Percentiles rank a stretch among this genome's conserved stretches.
Conservation (phyloP, 768 basidiomycete genomes). For the Boletales sp. region DNA sequence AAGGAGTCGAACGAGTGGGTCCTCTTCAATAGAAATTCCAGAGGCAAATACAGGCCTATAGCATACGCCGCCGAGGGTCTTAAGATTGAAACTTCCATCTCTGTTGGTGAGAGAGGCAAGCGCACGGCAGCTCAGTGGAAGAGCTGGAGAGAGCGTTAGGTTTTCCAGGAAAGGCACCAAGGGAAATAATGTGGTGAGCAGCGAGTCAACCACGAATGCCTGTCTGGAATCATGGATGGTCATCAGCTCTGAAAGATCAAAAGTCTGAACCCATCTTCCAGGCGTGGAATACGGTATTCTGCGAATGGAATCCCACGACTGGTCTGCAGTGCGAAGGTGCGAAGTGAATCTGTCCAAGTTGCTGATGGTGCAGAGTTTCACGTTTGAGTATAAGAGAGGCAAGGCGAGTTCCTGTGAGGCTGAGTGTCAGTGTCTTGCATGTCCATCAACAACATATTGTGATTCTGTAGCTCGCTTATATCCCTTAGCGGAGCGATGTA, state of each 20-base stretch:
- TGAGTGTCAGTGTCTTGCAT: slow-evolving; percentile 19
- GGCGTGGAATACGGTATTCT: slow-evolving; percentile 85
- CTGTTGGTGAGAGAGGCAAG: slow-evolving; percentile 49
- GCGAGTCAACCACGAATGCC: slow-evolving; percentile 54
- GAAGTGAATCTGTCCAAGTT: slow-evolving; percentile 55
- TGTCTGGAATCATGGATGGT: slow-evolving; percentile 42
- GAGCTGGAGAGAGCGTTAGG: slow-evolving; percentile 52
- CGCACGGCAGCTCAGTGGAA: slow-evolving; percentile 59
- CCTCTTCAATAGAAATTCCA: slow-evolving; percentile 34
- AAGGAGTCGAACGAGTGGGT: slow-evolving; percentile 58
- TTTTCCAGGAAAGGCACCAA: slow-evolving; percentile 60
- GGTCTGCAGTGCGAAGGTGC: slow-evolving; percentile 60
- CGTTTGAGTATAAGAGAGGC: slow-evolving; percentile 63
- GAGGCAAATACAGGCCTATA: slow-evolving; percentile 39
- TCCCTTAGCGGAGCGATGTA: slow-evolving; percentile 1
- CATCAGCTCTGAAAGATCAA: slow-evolving; percentile 64
- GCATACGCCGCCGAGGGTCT: slow-evolving; percentile 51
- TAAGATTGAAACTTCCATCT: slow-evolving; percentile 48
- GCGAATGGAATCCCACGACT: slow-evolving; percentile 84
- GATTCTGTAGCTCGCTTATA: not conserved
- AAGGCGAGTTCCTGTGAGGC: slow-evolving; percentile 53
- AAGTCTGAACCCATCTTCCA: slow-evolving; percentile 77
- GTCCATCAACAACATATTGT: no score
- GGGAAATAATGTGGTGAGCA: slow-evolving; percentile 63
- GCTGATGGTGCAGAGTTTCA: slow-evolving; percentile 41